These are phyloP conservation scores for Kodamaea alishanica DNA, from an alignment of 1,139 yeast species.

Conservation along the genomic window DNA sequence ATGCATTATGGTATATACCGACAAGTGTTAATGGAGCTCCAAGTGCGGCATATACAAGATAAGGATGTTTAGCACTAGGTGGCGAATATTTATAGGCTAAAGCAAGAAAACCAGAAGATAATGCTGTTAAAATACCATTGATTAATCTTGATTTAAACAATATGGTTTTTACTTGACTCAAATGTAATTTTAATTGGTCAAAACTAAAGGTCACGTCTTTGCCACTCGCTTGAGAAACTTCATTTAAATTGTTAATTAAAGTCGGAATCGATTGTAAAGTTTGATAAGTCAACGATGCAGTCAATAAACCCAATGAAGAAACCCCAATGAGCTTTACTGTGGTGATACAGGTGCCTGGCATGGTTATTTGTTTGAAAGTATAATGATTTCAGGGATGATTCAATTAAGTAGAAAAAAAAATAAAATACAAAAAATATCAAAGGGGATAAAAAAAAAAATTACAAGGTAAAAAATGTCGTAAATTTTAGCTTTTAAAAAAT, in stretches of 20 bases:
- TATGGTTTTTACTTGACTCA: slow-evolving; percentile 7
- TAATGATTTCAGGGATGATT: slow-evolving; percentile 1
- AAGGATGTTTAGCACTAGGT: slow-evolving; percentile 49
- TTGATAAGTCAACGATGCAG: slow-evolving; percentile 40
- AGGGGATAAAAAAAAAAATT: background rate
- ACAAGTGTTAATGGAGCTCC: slow-evolving; percentile 35
- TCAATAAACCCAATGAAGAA: slow-evolving; percentile 49
- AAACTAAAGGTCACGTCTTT: slow-evolving; percentile 2
- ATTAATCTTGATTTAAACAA: slow-evolving; percentile 23
- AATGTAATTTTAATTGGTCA: slow-evolving; percentile 6
- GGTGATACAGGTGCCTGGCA: slow-evolving; percentile 46
- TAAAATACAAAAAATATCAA: background rate
- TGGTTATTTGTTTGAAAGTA: slow-evolving; percentile 9
- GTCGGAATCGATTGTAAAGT: slow-evolving; percentile 34
- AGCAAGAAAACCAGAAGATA: slow-evolving; percentile 38
- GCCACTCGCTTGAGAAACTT: slow-evolving; percentile 6
- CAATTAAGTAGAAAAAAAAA: slow-evolving; percentile 2
- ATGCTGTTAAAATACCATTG: slow-evolving; percentile 31
- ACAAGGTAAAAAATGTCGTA: background rate
- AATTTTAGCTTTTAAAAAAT: too few relatives aligned
- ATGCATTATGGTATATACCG: slow-evolving; percentile 12
- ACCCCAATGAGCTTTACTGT: slow-evolving; percentile 50
- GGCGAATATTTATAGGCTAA: slow-evolving; percentile 44
- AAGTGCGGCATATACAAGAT: slow-evolving; percentile 52
- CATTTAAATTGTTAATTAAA: slow-evolving; percentile 28